Evolutionary conservation across 495 filamentous ascomycete species (phyloP).

Genomic region (Penicillium chermesinum): DNA sequence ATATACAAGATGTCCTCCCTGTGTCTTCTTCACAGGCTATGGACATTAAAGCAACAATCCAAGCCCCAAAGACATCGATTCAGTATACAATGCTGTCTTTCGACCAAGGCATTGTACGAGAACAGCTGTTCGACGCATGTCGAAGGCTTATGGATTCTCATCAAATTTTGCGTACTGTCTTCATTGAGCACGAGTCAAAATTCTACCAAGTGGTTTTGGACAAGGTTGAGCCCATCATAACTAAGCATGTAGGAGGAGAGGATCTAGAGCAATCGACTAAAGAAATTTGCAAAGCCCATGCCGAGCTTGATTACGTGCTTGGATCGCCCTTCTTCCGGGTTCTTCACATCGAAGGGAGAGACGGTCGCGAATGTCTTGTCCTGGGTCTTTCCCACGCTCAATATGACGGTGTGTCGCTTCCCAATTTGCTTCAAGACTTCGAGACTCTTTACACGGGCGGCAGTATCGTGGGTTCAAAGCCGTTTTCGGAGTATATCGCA

Average conservation of each 20-base stretch:
- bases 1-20: constrained; percentile 29
- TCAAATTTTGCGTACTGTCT: constrained; percentile 62
- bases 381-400: constrained; percentile 62
- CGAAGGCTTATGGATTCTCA: constrained; percentile 44
- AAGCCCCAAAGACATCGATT: constrained; percentile 36
- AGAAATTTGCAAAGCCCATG: constrained; percentile 33
- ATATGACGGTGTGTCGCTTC: constrained; percentile 63
- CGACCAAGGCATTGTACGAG: constrained; percentile 21
- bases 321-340: constrained; percentile 55
- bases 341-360: constrained; percentile 39
- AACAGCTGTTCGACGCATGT: constrained; percentile 29
- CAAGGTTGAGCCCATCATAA: constrained; percentile 30
- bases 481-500: constrained; percentile 51
- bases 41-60: constrained; percentile 48
- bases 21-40: constrained; percentile 41
- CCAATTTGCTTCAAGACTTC: constrained; percentile 48
- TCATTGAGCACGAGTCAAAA: constrained; percentile 43
- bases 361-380: constrained; percentile 42
- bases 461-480: constrained; percentile 25
- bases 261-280: constrained; percentile 39
- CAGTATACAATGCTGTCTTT: constrained; percentile 45
- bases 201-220: constrained; percentile 54
- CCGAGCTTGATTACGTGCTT: constrained; percentile 41
- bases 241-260: constrained; percentile 20
- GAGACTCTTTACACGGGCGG: constrained; percentile 38